Base-by-base conservation (phyloP, 2,329 filamentous ascomycete species). In the Venturia carpophila region DNA sequence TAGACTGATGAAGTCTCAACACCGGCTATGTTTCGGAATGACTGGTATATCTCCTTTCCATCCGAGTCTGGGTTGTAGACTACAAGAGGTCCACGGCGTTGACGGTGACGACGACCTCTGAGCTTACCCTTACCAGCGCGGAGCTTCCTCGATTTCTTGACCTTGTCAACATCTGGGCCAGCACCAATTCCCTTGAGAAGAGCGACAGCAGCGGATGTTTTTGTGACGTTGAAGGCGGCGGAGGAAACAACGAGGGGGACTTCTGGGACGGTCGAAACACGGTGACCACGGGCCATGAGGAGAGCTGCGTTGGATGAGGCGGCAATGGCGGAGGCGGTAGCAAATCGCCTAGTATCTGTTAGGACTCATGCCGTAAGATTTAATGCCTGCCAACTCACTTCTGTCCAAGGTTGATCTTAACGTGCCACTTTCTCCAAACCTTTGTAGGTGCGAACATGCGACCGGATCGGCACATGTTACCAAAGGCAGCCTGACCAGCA, bases 381-480 rank as follows among this genome's bases (percentile, higher is more conserved):
- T 13, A 9, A 21, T 24, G 64, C 10, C 10, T 66, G 47, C 43
- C 60, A 62, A 67, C 86, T 81, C 79, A 92, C 91, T 94, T 96
- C 87, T 99, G 94, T 81, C 90, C 90, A 82, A 95, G 87, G 87
- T 96, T 96, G 87, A 99, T 87, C 92, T 97, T 97, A 86, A 97
- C 87, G 87, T 99, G 94, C 95, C 94, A 99, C 86, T 96, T 97
- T 81, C 94, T 87, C 95, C 94, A 99, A 84, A 96, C 90, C 89
- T 99, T 99, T 83, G 94, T 99, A 73, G 94, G 94, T 74, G 94
- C 94, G 84, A 99, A 99, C 94, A 99, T 99, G 84, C 94, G 94
- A 85, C 95, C 94, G 79, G 93, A 96, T 81, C 94, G 92, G 85
- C 94, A 99, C 92, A 93, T 92, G 90, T 99, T 99, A 91, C 94